These are phyloP conservation scores for Gnomoniopsis smithogilvyi DNA, from an alignment of 2,329 filamentous ascomycete genomes.

Conservation along the genomic window DNA sequence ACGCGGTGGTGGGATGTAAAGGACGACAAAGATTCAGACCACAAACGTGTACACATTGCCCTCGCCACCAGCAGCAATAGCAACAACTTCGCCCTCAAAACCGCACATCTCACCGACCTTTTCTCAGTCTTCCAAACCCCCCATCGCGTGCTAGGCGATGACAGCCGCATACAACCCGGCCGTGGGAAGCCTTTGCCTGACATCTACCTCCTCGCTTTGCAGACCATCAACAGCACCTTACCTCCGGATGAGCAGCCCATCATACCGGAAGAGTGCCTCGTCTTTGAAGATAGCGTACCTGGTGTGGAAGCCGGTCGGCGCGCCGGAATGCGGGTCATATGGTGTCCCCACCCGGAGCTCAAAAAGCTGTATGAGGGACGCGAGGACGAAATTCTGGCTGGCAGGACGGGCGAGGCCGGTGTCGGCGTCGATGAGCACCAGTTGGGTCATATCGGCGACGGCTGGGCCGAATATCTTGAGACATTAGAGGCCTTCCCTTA, in stretches of 20 bases:
- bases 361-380: conserved; percentile 71
- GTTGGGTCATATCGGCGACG: conserved; percentile 55
- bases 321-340: conserved; percentile 92
- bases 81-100: conserved; percentile 76
- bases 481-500: conserved; percentile 56
- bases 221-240: conserved; percentile 77
- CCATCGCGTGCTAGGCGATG: conserved; percentile 83
- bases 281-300: conserved; percentile 93
- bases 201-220: conserved; percentile 85
- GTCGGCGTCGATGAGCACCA: conserved; percentile 48
- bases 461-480: conserved; percentile 55
- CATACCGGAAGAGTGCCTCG: conserved; percentile 80
- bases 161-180: conserved; percentile 70
- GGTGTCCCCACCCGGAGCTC: conserved; percentile 82
- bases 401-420: conserved; percentile 67
- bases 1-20: conserved; percentile 48
- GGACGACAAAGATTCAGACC: conserved; percentile 17
- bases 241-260: conserved; percentile 62
- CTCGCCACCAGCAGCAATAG: conserved; percentile 77
- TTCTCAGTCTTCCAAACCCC: conserved; percentile 64
- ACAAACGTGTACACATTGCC: conserved; percentile 66
- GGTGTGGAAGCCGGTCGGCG: conserved; percentile 88
- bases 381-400: conserved; percentile 80
- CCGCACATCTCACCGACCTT: conserved; percentile 54
- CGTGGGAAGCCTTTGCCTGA: conserved; percentile 94